Conservation (phyloP, 1,284 basidiomycete genomes). For the Phaffia rhodozyma region DNA sequence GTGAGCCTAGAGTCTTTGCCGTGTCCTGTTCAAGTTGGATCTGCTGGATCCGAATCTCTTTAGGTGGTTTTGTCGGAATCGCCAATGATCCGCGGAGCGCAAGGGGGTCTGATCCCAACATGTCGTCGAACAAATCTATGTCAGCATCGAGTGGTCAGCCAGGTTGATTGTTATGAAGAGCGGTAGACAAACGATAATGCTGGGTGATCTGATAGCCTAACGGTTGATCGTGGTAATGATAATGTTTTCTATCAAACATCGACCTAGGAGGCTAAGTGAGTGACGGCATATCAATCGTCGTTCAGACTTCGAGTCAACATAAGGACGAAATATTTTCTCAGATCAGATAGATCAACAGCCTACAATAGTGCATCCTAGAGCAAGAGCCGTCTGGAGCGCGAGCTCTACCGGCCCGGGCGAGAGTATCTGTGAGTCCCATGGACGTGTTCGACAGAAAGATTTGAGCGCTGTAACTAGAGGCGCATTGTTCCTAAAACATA, state of each 20-base stretch:
- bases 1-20: slow-evolving; percentile 60
- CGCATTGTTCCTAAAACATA: not conserved
- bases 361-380: slow-evolving; percentile 56
- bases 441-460: not conserved
- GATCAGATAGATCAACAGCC: slow-evolving; percentile 17
- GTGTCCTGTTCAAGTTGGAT: slow-evolving; percentile 98
- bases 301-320: not conserved
- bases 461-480: not conserved
- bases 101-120: slow-evolving; percentile 50
- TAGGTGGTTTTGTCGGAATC: slow-evolving; percentile 4
- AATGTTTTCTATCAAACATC: slow-evolving; percentile 92
- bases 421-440: slow-evolving; percentile 44
- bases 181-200: slow-evolving; percentile 56
- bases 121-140: not conserved
- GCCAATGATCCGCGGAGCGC: slow-evolving; percentile 50
- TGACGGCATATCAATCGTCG: not conserved
- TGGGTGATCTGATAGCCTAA: slow-evolving; percentile 96
- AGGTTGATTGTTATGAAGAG: not conserved
- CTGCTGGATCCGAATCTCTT: slow-evolving; percentile 70
- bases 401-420: slow-evolving; percentile 70
- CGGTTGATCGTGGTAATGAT: slow-evolving; percentile 93
- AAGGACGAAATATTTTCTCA: not conserved
- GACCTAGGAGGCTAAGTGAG: slow-evolving; percentile 47
- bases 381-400: slow-evolving; percentile 68
- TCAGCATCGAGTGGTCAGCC: slow-evolving; percentile 6